Percentiles rank a stretch among this genome's conserved stretches.
Conservation (phyloP, 176 grass and related monocot genomes). For the Chrysopogon serrulatus region DNA sequence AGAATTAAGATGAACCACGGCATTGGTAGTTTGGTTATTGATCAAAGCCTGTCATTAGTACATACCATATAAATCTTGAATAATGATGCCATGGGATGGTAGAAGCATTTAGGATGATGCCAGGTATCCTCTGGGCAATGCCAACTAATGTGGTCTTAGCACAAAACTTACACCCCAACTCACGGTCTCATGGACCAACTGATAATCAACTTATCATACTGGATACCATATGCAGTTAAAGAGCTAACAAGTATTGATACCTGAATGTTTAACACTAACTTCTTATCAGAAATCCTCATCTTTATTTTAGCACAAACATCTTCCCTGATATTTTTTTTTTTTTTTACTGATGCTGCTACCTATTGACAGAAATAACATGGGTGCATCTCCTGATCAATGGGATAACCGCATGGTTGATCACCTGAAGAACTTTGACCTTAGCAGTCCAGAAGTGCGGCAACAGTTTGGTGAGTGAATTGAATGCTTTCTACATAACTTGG, state of each 20-base stretch:
- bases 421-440: slow-evolving; percentile 96
- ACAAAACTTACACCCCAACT: background rate
- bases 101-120: background rate
- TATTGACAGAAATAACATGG: slow-evolving; percentile 88
- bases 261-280: background rate
- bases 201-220: background rate
- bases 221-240: background rate
- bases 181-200: background rate
- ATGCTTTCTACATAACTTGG: background rate
- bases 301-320: background rate
- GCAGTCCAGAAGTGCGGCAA: slow-evolving; percentile 86
- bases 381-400: slow-evolving; percentile 75
- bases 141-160: background rate
- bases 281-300: background rate
- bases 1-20: background rate
- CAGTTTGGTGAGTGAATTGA: slow-evolving; percentile 86
- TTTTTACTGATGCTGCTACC: background rate
- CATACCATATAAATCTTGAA: background rate
- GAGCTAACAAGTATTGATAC: slow-evolving; percentile 2
- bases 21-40: background rate
- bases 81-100: background rate
- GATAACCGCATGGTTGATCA: slow-evolving; percentile 82
- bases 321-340: slow-evolving; percentile 2
- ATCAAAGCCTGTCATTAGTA: background rate
- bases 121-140: background rate